These are phyloP conservation scores for Suhomyces kilbournensis DNA, from an alignment of 805 yeast species.

Conservation along the genomic window DNA sequence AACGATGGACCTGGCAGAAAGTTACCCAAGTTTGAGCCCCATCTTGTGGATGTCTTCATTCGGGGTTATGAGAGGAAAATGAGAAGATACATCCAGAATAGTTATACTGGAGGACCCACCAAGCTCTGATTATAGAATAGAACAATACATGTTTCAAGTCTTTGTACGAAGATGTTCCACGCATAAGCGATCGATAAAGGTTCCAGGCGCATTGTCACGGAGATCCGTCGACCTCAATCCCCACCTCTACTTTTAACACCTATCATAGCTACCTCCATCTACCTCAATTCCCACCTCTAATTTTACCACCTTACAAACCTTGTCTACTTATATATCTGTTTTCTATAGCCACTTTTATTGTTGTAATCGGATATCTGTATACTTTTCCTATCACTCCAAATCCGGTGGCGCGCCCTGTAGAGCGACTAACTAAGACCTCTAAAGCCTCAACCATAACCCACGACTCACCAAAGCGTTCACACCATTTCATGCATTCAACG, in stretches of 20 bases:
- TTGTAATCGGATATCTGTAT: no score
- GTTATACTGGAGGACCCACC: slow-evolving; percentile 7
- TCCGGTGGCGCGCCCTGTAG: not conserved
- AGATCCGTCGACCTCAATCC: not conserved
- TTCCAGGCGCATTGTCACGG: not conserved
- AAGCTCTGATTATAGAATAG: slow-evolving; percentile 1
- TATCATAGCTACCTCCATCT: no score
- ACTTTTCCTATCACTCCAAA: not conserved
- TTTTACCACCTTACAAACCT: no score
- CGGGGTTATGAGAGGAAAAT: slow-evolving; percentile 19
- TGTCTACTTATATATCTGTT: no score
- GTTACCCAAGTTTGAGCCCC: slow-evolving; percentile 18
- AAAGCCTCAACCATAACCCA: not conserved
- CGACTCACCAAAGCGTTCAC: not conserved
- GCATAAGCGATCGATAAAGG: not conserved
- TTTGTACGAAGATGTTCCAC: not conserved
- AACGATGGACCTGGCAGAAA: slow-evolving; percentile 21
- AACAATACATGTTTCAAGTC: not conserved
- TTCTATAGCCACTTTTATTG: no score
- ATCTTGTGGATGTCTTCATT: slow-evolving; percentile 18
- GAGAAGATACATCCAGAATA: slow-evolving; percentile 14
- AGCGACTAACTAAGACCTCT: not conserved
- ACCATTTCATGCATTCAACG: not conserved
- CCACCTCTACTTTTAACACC: not conserved
- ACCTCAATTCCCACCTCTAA: not conserved